Percentiles rank a stretch among this genome's conserved stretches.
phyloP scores from a whole-genome alignment of 495 filamentous ascomycete genomes.

The Neurospora sp. region DNA sequence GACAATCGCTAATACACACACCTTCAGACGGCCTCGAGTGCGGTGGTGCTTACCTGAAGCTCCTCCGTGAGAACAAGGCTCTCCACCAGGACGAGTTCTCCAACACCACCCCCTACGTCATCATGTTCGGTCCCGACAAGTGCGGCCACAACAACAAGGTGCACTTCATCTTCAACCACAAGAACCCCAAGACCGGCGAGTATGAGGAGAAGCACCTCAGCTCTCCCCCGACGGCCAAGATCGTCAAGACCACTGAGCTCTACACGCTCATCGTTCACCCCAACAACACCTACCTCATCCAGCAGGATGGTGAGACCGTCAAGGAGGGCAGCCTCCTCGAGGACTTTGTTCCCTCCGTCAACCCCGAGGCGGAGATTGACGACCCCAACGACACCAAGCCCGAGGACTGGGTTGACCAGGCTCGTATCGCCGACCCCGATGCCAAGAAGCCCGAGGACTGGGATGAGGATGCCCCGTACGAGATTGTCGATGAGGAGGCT shows the following conservation, averaged over 20 bases:
- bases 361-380: constrained; percentile 93
- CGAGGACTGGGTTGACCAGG: constrained; percentile 88
- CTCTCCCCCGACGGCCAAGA: constrained; percentile 71
- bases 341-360: constrained; percentile 87
- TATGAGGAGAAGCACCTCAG: constrained; percentile 99
- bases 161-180: constrained; percentile 99
- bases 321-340: constrained; percentile 89
- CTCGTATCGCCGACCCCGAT: constrained; percentile 81
- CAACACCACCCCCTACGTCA: constrained; percentile 92
- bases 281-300: constrained; percentile 88
- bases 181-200: constrained; percentile 99
- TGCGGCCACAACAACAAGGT: constrained; percentile 99
- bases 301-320: constrained; percentile 74
- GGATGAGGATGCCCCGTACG: constrained; percentile 96
- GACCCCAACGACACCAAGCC: constrained; percentile 95
- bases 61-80: constrained; percentile 93
- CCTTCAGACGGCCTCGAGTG: constrained; percentile 81
- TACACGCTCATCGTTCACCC: constrained; percentile 95
- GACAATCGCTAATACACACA: constrained; percentile 6
- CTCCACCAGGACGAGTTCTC: constrained; percentile 97
- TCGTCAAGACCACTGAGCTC: constrained; percentile 80
- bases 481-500: constrained; percentile 90
- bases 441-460: constrained; percentile 96
- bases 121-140: constrained; percentile 99
- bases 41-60: constrained; percentile 98